Evolutionary conservation across 2,329 filamentous ascomycete genomes (phyloP).

Genomic region (Nothopassalora personata): DNA sequence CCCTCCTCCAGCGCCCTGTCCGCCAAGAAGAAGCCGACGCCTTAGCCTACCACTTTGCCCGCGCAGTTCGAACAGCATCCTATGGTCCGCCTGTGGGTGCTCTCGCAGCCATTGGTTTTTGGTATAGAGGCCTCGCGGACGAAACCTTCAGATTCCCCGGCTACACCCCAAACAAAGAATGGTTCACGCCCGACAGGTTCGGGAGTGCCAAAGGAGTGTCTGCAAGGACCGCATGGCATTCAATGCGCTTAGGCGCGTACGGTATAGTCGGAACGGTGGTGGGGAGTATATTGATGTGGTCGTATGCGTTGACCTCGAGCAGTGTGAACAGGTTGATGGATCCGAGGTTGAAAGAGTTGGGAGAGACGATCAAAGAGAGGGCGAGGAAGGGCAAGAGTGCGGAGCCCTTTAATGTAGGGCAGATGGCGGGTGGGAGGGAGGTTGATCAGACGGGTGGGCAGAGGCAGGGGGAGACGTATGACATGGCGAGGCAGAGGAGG

Average conservation of each 20-base stretch:
- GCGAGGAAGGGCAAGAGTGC: slow-evolving; percentile 20
- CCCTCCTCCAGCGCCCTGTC: slow-evolving; percentile 35
- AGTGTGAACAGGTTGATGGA: slow-evolving; percentile 35
- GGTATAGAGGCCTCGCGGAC: slow-evolving; percentile 29
- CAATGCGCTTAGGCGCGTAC: slow-evolving; percentile 27
- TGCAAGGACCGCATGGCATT: slow-evolving; percentile 33
- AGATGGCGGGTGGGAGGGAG: slow-evolving; percentile 13
- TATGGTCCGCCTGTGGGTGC: slow-evolving; percentile 37
- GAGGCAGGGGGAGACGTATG: slow-evolving; percentile 25
- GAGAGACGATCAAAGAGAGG: slow-evolving; percentile 32
- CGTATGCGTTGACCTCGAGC: slow-evolving; percentile 32
- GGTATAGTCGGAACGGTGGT: slow-evolving; percentile 30
- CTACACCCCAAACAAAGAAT: slow-evolving; percentile 34
- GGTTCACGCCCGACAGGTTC: slow-evolving; percentile 37
- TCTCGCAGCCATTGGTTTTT: slow-evolving; percentile 29
- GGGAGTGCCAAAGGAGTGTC: slow-evolving; percentile 27
- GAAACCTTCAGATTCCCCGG: slow-evolving; percentile 39
- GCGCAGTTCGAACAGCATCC: slow-evolving; percentile 34
- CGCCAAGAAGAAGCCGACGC: slow-evolving; percentile 40
- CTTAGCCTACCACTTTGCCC: slow-evolving; percentile 37
- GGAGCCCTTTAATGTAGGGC: slow-evolving; percentile 1
- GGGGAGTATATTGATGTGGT: slow-evolving; percentile 29
- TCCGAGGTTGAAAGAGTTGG: slow-evolving; percentile 38
- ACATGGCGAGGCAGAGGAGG: slow-evolving; percentile 29
- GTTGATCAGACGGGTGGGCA: slow-evolving; percentile 18